Conservation (phyloP, 2,329 filamentous ascomycete genomes). For the Massarina eburnea region DNA sequence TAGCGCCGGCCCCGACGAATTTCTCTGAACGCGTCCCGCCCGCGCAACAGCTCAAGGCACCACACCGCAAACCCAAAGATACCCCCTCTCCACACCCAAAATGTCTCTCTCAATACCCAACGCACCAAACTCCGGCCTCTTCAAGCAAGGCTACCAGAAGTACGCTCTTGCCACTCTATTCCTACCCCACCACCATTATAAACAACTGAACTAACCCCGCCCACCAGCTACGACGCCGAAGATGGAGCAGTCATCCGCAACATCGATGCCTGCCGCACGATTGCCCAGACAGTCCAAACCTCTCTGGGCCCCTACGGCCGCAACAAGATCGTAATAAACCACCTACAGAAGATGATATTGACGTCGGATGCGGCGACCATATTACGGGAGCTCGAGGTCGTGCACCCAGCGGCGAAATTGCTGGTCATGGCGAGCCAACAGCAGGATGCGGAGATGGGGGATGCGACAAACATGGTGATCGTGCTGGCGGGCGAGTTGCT, state of each 20-base stretch:
- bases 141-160: conserved; percentile 97
- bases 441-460: conserved; percentile 98
- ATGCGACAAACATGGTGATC: conserved; percentile 97
- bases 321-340: conserved; percentile 99
- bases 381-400: conserved; percentile 93
- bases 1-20: conserved; percentile 8
- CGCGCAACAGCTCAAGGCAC: conserved; percentile 29
- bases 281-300: conserved; percentile 93
- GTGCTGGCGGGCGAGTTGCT: conserved; percentile 92
- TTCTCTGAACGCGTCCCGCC: conserved; percentile 35
- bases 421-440: conserved; percentile 99
- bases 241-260: conserved; percentile 98
- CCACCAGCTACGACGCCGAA: conserved; percentile 88
- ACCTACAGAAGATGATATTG: conserved; percentile 98
- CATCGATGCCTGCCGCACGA: conserved; percentile 96
- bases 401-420: conserved; percentile 96
- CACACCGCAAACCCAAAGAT: conserved; percentile 29
- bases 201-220: conserved; percentile 36
- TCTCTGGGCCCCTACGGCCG: conserved; percentile 95
- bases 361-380: conserved; percentile 98
- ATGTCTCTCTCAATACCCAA: conserved; percentile 98
- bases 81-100: conserved; percentile 35
- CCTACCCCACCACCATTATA: conserved; percentile 18
- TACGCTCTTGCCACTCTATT: conserved; percentile 50
- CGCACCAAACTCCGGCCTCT: conserved; percentile 88